Conservation (phyloP, 148 eudicot species). For the Rhododendron griersonianum region DNA sequence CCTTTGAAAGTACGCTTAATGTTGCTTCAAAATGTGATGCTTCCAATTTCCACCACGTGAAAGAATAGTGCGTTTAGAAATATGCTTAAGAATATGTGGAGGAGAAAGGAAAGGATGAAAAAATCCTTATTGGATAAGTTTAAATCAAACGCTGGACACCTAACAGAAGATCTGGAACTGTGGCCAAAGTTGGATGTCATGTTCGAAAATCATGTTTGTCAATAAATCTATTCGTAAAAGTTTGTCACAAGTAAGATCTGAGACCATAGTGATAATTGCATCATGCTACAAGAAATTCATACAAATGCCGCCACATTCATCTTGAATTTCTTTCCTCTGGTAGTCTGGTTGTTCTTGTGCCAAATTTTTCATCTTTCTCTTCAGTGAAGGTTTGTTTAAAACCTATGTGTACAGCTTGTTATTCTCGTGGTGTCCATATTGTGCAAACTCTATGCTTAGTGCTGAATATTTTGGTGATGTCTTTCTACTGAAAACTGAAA, state of each 20-base stretch:
- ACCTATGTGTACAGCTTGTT: background rate
- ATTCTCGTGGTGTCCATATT: background rate
- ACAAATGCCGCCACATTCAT: background rate
- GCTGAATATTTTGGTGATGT: background rate
- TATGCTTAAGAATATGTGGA: background rate
- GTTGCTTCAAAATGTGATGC: background rate
- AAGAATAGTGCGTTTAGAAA: background rate
- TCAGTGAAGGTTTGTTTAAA: background rate
- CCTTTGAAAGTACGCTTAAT: background rate
- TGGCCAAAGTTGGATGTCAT: background rate
- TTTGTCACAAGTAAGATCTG: background rate
- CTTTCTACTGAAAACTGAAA: conserved; percentile 2
- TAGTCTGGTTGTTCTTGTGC: background rate
- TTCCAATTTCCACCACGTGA: background rate
- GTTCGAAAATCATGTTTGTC: background rate
- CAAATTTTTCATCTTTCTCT: background rate
- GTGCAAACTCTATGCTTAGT: background rate
- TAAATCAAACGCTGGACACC: background rate
- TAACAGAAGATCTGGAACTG: background rate
- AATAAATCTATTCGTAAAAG: background rate
- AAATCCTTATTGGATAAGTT: background rate
- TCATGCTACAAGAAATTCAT: background rate
- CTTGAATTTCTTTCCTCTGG: background rate
- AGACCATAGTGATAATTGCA: background rate
- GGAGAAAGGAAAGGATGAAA: background rate